These are phyloP conservation scores for Entelexis sorbosivorans DNA, from an alignment of 1,139 yeast genomes.

Conservation along the genomic window DNA sequence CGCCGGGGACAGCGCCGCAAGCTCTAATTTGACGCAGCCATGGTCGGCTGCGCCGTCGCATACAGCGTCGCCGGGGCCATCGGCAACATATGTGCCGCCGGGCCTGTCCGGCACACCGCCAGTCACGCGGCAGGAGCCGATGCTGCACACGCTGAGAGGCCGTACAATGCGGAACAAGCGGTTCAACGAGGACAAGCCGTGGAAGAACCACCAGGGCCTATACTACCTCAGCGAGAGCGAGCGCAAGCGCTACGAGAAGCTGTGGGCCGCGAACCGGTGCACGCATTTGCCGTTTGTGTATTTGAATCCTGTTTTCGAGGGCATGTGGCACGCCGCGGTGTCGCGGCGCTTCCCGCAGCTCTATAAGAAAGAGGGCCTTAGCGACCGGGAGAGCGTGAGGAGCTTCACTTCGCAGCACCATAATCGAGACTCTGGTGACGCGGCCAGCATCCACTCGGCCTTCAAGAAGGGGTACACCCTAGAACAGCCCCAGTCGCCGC, in stretches of 20 bases:
- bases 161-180: constrained; percentile 32
- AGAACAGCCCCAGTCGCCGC: background rate
- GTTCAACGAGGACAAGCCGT: constrained; percentile 86
- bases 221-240: constrained; percentile 56
- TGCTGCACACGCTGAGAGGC: constrained; percentile 46
- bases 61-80: background rate
- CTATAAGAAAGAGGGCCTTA: background rate
- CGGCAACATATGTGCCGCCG: background rate
- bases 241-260: constrained; percentile 77
- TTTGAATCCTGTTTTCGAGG: constrained; percentile 11
- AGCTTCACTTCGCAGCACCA: background rate
- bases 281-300: constrained; percentile 35
- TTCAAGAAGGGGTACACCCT: background rate
- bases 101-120: background rate
- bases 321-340: constrained; percentile 13
- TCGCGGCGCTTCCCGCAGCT: constrained; percentile 23
- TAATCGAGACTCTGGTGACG: background rate
- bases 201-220: constrained; percentile 60
- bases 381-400: background rate
- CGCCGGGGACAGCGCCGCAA: background rate
- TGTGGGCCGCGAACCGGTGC: constrained; percentile 85
- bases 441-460: background rate
- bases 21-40: background rate
- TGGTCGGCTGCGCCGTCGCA: background rate
- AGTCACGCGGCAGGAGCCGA: constrained; percentile 2